Evolutionary conservation across 768 basidiomycete genomes (phyloP).

Genomic region (Serendipita vermifera): DNA sequence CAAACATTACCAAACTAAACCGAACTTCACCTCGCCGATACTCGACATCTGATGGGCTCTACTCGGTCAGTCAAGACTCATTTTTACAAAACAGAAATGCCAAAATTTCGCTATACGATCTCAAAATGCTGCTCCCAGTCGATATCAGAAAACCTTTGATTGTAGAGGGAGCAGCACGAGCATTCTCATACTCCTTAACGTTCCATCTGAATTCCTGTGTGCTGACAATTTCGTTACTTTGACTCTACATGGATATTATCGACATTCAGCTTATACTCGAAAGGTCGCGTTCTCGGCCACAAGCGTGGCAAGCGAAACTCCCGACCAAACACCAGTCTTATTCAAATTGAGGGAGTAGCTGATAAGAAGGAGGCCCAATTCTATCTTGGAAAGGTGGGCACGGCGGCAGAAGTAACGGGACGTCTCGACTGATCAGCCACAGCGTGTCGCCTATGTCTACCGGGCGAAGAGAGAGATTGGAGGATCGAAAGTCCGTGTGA

Average conservation of each 20-base stretch:
- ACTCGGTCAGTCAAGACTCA: conserved; percentile 8
- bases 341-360: conserved; percentile 95
- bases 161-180: no score
- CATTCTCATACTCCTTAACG: no score
- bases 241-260: conserved; percentile 9
- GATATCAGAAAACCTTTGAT: no score
- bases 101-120: no score
- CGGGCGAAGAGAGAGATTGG: conserved; percentile 88
- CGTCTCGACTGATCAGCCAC: conserved; percentile 10
- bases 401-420: neutral
- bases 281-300: conserved; percentile 95
- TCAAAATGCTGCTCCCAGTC: no score
- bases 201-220: neutral
- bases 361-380: conserved; percentile 90
- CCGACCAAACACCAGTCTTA: conserved; percentile 86
- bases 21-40: neutral
- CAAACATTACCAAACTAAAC: conserved; percentile 2
- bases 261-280: conserved; percentile 71
- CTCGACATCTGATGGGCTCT: neutral
- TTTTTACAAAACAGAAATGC: no score
- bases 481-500: conserved; percentile 92
- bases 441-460: conserved; percentile 98
- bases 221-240: conserved; percentile 1
- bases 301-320: conserved; percentile 97
- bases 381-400: conserved; percentile 91